A percentile compares a stretch with the other conserved stretches of the same genome.
These are phyloP conservation scores for Capronia americana DNA, from an alignment of 2,329 filamentous ascomycete genomes.

Conservation along the genomic window DNA sequence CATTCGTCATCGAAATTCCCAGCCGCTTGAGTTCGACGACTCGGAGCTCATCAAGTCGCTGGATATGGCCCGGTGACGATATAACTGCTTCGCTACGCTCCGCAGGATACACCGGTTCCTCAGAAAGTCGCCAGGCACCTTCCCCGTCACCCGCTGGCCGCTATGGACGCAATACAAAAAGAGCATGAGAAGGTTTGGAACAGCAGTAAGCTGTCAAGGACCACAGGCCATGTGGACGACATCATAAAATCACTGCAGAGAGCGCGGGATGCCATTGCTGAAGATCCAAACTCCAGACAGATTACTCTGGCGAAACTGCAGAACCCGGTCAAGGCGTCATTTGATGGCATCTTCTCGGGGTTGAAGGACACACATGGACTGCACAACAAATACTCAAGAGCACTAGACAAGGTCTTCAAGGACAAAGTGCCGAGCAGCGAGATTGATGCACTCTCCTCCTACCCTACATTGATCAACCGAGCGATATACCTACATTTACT, in stretches of 20 bases:
- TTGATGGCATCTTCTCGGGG: conserved; percentile 80
- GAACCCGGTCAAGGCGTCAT: conserved; percentile 78
- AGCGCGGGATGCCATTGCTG: conserved; percentile 75
- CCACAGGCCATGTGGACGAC: conserved; percentile 79
- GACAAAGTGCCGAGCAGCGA: conserved; percentile 75
- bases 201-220: conserved; percentile 71
- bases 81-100: not conserved
- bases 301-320: conserved; percentile 83
- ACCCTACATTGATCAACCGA: conserved; percentile 81
- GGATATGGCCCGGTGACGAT: conserved; percentile 5
- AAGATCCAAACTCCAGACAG: conserved; percentile 73
- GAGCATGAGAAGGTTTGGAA: conserved; percentile 76
- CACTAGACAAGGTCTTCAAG: conserved; percentile 79
- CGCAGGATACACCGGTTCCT: not conserved
- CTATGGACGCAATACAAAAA: conserved; percentile 71
- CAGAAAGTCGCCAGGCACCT: not conserved
- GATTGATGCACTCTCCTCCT: conserved; percentile 77
- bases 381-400: conserved; percentile 82
- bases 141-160: conserved; percentile 12
- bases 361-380: conserved; percentile 83
- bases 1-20: not conserved
- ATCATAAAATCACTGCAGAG: conserved; percentile 78
- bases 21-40: not conserved
- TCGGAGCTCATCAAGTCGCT: not conserved
- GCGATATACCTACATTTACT: conserved; percentile 97